Conservation (phyloP, 1,139 yeast species). For the Trichomonascaceae sp. region DNA sequence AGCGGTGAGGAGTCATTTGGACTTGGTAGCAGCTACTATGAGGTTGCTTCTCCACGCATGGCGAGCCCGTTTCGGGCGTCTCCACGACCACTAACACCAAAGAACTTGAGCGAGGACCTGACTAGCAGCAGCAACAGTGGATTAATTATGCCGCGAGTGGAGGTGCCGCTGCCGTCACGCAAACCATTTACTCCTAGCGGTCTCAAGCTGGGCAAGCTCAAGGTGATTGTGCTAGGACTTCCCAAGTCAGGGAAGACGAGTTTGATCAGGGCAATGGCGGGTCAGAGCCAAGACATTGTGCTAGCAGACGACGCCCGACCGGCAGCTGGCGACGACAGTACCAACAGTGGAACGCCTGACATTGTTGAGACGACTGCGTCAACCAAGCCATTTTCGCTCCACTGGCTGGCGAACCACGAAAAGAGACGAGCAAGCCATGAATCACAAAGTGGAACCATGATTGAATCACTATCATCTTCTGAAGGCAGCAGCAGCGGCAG, state of each 20-base stretch:
- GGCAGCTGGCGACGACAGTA: slow-evolving; percentile 1
- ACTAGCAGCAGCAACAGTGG: slow-evolving; percentile 5
- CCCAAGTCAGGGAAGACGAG: slow-evolving; percentile 17
- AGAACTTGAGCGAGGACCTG: too few relatives aligned
- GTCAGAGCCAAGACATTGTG: slow-evolving; percentile 15
- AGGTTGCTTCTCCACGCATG: too few relatives aligned
- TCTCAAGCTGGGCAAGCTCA: slow-evolving; percentile 17
- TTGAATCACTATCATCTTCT: slow-evolving; percentile 11
- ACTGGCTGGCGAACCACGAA: slow-evolving; percentile 9
- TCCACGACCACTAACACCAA: neutral
- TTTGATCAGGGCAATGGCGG: slow-evolving; percentile 16
- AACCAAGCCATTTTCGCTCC: slow-evolving; percentile 16
- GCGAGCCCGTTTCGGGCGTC: neutral
- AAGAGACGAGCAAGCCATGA: neutral
- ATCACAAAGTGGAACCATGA: slow-evolving; percentile 1
- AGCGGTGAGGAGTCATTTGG: neutral
- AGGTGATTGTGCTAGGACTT: slow-evolving; percentile 17
- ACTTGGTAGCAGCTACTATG: too few relatives aligned
- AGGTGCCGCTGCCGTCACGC: slow-evolving; percentile 17
- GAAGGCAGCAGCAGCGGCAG: slow-evolving; percentile 5
- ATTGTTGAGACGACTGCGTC: slow-evolving; percentile 13
- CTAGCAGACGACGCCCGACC: slow-evolving; percentile 10
- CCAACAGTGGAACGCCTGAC: neutral
- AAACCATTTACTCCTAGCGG: slow-evolving; percentile 18
- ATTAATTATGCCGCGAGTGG: slow-evolving; percentile 18